Evolutionary conservation across 2,329 filamentous ascomycete species (phyloP), one percentile per base, ranked within the genome.

Genomic region (Neonectria hederae): DNA sequence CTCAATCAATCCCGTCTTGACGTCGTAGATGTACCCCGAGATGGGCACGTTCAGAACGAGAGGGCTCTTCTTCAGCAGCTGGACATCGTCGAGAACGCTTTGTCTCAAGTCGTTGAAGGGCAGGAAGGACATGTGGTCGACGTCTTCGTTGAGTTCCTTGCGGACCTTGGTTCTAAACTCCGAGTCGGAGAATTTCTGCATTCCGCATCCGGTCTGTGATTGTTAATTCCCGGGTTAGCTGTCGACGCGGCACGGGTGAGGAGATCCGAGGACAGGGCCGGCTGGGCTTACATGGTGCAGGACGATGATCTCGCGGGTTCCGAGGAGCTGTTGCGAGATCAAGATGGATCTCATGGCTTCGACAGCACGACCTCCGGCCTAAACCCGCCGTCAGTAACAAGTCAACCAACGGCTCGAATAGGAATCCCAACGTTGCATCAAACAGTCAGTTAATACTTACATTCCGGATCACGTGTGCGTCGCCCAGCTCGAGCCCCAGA

Each of bases 391-490:
- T 53, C 24, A 63, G 61, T 55, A 58, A 60, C 13, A 14, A 26
- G 13, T 6, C 2, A 38, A 43, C 14, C 6, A 43, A 26, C 13
- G 4, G 14, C 28, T 11, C 7, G 4, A 4, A 30, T 13, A 17
- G 21, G 5, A 5, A 26, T 53, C 22, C 28, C 40, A 40, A 32
- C 13, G 60, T 58, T 54, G 54, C 59, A 57, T 46, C 26, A 26
- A 10, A 11, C 26, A 40, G n/a, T 3, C 24, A 54, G 22, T 24
- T 32, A 40, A 52, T n/a, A 48, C 54, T 63, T 52, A 63, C 90
- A 69, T 94, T 94, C 63, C 92, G 88, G 64, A 94, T 90, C 32
- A 94, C 87, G 77, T 96, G 92, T 0, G 92, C 92, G 68, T 94
- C 91, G 43, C 92, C 92, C 0, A 92, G 88, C 71, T 95, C 72